Percentiles rank a stretch among this genome's conserved stretches.
These are phyloP conservation scores for Colletotrichum sansevieriae DNA, from an alignment of 2,329 filamentous ascomycete species.

Conservation along the genomic window DNA sequence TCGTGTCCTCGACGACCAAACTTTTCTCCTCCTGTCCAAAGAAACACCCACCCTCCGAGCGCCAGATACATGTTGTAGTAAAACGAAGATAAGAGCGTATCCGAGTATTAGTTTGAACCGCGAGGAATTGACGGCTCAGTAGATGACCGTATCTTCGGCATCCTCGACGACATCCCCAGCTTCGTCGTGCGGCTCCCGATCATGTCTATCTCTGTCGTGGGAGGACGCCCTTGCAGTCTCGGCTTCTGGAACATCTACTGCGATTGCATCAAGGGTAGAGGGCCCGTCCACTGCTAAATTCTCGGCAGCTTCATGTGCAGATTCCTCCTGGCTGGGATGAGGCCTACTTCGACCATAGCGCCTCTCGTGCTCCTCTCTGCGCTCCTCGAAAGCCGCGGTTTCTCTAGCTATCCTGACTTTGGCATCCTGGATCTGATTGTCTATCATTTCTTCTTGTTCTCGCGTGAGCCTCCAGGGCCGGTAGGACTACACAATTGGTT, in stretches of 20 bases:
- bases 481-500: slow-evolving; percentile 76
- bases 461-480: slow-evolving; percentile 82
- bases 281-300: slow-evolving; percentile 48
- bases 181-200: slow-evolving; percentile 73
- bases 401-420: slow-evolving; percentile 76
- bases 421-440: slow-evolving; percentile 75
- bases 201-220: slow-evolving; percentile 48
- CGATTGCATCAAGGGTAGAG: slow-evolving; percentile 52
- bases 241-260: slow-evolving; percentile 50
- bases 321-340: slow-evolving; percentile 45
- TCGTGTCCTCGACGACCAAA: slow-evolving; percentile 18
- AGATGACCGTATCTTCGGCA: slow-evolving; percentile 90
- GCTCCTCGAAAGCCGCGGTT: slow-evolving; percentile 69
- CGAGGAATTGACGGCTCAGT: slow-evolving; percentile 60
- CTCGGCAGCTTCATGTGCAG: slow-evolving; percentile 50
- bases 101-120: slow-evolving; percentile 8
- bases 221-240: slow-evolving; percentile 52
- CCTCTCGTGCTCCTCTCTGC: slow-evolving; percentile 55
- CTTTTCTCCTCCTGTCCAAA: slow-evolving; percentile 8
- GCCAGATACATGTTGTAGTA: background rate
- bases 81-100: background rate
- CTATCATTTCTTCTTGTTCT: slow-evolving; percentile 78
- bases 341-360: slow-evolving; percentile 46
- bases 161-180: slow-evolving; percentile 83
- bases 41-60: background rate